A percentile compares a stretch with the other conserved stretches of the same genome.
phyloP scores from a whole-genome alignment of 805 yeast genomes.

The Pichia nakasei region DNA sequence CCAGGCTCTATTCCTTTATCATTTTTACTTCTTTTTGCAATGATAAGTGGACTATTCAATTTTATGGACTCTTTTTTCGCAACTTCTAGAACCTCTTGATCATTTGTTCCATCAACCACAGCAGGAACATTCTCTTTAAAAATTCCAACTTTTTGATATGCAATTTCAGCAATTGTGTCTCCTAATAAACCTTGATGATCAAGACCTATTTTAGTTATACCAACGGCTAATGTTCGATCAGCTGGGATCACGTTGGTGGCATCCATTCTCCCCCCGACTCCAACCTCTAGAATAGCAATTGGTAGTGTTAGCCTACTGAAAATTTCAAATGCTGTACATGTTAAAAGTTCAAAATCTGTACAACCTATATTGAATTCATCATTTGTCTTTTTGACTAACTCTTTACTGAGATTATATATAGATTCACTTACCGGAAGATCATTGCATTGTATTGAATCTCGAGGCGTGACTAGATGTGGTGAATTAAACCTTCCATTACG shows the following conservation, averaged over 20 bases:
- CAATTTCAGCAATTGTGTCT: constrained; percentile 51
- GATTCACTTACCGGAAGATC: constrained; percentile 42
- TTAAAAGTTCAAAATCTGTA: constrained; percentile 80
- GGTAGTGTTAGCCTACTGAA: constrained; percentile 54
- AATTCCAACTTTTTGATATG: constrained; percentile 81
- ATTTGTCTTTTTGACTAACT: constrained; percentile 35
- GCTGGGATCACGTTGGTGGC: constrained; percentile 69
- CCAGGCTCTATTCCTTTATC: constrained; percentile 33
- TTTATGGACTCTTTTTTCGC: constrained; percentile 31
- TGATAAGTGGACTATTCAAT: constrained; percentile 23
- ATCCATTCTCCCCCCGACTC: constrained; percentile 84
- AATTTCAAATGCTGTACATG: constrained; percentile 77
- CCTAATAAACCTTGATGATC: constrained; percentile 84
- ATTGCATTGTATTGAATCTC: constrained; percentile 69
- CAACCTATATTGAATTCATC: constrained; percentile 42
- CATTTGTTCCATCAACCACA: constrained; percentile 67
- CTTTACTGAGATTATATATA: constrained; percentile 38
- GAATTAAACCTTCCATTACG: constrained; percentile 77
- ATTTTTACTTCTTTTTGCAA: constrained; percentile 1
- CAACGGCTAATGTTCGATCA: constrained; percentile 45
- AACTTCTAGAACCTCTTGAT: constrained; percentile 37
- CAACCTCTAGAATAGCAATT: constrained; percentile 86
- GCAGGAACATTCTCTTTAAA: constrained; percentile 52
- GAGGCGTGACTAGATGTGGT: constrained; percentile 68
- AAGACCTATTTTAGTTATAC: constrained; percentile 74